These are phyloP conservation scores for Thielaviopsis euricoi DNA, from an alignment of 2,329 filamentous ascomycete species.

Conservation along the genomic window DNA sequence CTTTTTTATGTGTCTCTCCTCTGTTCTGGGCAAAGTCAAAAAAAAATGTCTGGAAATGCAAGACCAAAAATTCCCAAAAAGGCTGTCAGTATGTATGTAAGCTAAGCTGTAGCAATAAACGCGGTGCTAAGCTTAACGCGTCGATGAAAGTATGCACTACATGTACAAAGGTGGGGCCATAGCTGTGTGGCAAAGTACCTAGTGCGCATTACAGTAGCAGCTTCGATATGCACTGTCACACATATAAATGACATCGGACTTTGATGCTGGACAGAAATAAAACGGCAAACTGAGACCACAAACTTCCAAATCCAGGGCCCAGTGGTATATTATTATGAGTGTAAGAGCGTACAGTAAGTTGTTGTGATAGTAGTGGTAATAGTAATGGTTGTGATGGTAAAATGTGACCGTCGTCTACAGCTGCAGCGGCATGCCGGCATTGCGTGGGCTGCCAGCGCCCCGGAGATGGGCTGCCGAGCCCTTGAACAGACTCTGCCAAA, in stretches of 20 bases:
- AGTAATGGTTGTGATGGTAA: neutral
- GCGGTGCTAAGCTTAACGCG: neutral
- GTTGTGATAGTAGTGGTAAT: neutral
- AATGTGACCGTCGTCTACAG: conserved; percentile 10
- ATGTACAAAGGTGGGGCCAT: neutral
- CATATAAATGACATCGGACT: neutral
- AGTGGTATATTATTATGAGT: too few relatives aligned
- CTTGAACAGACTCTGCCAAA: conserved; percentile 96
- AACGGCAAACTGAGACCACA: neutral
- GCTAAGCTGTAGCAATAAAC: neutral
- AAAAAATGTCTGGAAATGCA: neutral
- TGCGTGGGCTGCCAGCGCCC: conserved; percentile 26
- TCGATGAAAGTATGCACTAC: neutral
- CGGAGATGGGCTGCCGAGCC: conserved; percentile 81
- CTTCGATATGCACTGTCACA: neutral
- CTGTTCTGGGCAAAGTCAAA: neutral
- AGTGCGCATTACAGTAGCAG: neutral
- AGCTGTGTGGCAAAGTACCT: neutral
- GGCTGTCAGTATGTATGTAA: neutral
- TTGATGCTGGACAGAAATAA: neutral
- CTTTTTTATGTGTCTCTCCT: too few relatives aligned
- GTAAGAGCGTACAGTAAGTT: too few relatives aligned
- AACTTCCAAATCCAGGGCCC: neutral
- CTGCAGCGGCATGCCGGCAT: conserved; percentile 26
- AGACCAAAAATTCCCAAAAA: neutral